Evolutionary conservation across 164 flowering plant genomes (phyloP), one percentile per base, ranked within the genome.

Genomic region (Liquidambar formosana): DNA sequence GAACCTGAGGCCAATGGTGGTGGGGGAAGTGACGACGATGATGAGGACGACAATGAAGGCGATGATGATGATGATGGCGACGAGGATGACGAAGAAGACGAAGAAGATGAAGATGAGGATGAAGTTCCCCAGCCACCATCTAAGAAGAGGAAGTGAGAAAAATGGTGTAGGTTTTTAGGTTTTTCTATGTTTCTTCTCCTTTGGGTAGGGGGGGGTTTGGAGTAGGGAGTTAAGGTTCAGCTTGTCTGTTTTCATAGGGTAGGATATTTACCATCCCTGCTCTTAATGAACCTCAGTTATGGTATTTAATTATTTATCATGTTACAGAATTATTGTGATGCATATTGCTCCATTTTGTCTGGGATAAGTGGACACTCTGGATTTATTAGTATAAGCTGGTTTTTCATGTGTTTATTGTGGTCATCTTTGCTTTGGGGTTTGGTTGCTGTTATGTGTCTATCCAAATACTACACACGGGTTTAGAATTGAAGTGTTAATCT

Each of bases 11-110:
- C 86, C 19, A 85, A 83, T 65, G 88, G 88, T 13, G 80, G 65
- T 27, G 86, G 81, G 6, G 84, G 78, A 51, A 77, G 81, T 14
- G 85, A 82, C 9, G 88, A 83, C 1, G 86, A 85, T 0, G 89
- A 80, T 8, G 85, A 75, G 0, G 86, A 79, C 1, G 89, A 71
- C 1, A 85, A 71, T 8, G 86, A 79, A 1, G 85, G 83, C 0
- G 89, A 76, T 14, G 86, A 70, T 18, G 83, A 64, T 0, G 89
- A 81, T 6, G 87, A 71, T 0, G 84, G 72, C 0, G 86, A 68
- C 0, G 81, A 66, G 0, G 87, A 75, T 0, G 84, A 74, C 0
- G 87, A 80, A 0, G 87, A 70, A 51, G 83, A 66, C 23, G 81
- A 69, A 0, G 82, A 79, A 1, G 82, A 79, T 0, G 82, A 79